Conservation (phyloP, 2,329 filamentous ascomycete genomes). For the Scedosporium dehoogii region DNA sequence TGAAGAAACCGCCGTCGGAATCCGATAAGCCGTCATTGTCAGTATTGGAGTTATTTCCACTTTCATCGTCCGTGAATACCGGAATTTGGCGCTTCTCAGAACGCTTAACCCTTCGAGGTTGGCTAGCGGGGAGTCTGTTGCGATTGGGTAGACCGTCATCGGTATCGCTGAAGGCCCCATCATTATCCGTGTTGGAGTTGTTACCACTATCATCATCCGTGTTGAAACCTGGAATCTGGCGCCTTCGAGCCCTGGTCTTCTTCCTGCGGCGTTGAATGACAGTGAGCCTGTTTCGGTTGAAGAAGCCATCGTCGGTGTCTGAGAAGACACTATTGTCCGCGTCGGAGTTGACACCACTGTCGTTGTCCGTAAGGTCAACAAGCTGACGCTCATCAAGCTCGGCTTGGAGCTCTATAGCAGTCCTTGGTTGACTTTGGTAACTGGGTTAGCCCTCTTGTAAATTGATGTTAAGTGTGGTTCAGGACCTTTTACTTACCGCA, state of each 20-base stretch:
- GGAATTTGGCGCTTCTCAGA: background rate
- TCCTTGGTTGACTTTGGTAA: background rate
- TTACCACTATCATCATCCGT: background rate
- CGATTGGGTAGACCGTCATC: background rate
- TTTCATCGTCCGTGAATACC: background rate
- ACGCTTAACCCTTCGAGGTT: background rate
- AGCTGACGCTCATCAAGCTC: background rate
- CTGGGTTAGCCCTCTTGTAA: background rate
- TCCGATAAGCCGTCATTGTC: background rate
- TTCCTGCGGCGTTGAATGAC: background rate
- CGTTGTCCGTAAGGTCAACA: background rate
- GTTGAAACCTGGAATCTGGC: background rate
- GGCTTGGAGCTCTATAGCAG: background rate
- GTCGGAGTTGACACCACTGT: background rate
- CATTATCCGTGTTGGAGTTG: background rate
- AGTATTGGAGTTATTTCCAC: background rate
- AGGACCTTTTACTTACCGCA: constrained; percentile 1
- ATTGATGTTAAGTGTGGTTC: background rate
- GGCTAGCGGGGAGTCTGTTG: background rate
- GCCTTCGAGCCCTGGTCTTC: background rate
- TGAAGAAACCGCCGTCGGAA: background rate
- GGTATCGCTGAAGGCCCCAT: background rate
- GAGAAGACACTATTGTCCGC: background rate
- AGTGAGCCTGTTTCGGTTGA: background rate
- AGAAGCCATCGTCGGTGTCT: background rate